A percentile compares a stretch with the other conserved stretches of the same genome.
Conservation (phyloP, 2,329 filamentous ascomycete species). For the Cercospora sp. region DNA sequence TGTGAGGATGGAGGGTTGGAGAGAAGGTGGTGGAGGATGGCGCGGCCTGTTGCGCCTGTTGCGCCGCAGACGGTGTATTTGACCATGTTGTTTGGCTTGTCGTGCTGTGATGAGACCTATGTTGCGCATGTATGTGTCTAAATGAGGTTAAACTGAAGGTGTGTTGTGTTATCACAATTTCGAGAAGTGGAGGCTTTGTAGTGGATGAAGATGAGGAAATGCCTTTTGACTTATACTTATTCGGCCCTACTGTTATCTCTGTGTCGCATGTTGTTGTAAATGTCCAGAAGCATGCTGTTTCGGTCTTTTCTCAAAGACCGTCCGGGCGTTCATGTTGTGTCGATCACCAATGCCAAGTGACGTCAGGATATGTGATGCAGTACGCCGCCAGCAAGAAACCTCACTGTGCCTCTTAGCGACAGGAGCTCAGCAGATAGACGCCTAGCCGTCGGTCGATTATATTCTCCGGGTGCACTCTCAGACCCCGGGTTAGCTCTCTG, state of each 20-base stretch:
- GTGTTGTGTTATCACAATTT: too few species aligned
- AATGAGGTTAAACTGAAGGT: too few species aligned
- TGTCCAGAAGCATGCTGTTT: not conserved
- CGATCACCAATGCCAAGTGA: not conserved
- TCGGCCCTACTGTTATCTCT: too few species aligned
- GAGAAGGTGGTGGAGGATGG: not conserved
- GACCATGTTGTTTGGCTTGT: not conserved
- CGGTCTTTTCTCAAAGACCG: conserved; percentile 1
- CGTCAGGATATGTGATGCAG: not conserved
- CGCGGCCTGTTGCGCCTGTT: conserved; percentile 1
- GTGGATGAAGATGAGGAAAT: too few species aligned
- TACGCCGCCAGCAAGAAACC: not conserved
- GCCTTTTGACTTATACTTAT: too few species aligned
- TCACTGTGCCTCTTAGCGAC: not conserved
- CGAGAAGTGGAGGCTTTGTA: too few species aligned
- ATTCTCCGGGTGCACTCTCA: too few species aligned
- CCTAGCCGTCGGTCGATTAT: not conserved
- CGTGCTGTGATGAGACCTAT: not conserved
- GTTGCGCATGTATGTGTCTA: too few species aligned
- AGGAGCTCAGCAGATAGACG: not conserved
- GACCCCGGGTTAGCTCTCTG: too few species aligned
- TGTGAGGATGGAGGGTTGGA: too few species aligned
- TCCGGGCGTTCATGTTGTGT: not conserved
- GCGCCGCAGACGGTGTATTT: conserved; percentile 6
- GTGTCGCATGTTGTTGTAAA: not conserved